Evolutionary conservation across 2,329 filamentous ascomycete genomes (phyloP), one percentile per base, ranked within the genome.

Genomic region (Penicillium hordei): DNA sequence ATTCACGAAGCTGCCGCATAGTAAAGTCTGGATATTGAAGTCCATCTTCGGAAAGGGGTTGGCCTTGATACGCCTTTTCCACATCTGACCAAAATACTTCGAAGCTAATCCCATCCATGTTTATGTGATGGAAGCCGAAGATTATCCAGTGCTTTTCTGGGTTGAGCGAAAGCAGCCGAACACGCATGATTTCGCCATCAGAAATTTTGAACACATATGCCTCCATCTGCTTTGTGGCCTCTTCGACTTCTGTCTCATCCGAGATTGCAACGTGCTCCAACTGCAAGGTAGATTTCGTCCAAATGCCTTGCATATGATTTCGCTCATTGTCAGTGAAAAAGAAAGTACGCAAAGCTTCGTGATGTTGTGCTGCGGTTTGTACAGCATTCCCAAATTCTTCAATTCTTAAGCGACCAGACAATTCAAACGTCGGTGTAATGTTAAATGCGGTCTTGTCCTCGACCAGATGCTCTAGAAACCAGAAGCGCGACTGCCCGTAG

Each of bases 61-160:
- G 17, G 59, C 71, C 68, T 1, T 67, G 68, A 64, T 83, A 83
- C 0, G 67, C 72, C 29, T 70, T 74, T n/a, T 79, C 70, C 3
- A 83, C 55, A 38, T 84, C 80, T 0, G 59, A 29, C 13, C 81
- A 55, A 19, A 84, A 68, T 2, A 82, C 60, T 10, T 78, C 61
- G 4, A 75, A 75, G 44, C 79, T 79, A 38, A 76, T 59, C 0
- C 78, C 80, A 59, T 85, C 82, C 72, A 84, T 75, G 34, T 73
- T 68, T 38, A 84, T 82, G 61, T 83, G 81, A 57, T 83, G 81
- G 45, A 72, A 74, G 1, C 69, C 69, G 5, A 84, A 46, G 0
- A 85, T 39, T 4, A 83, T 57, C 60, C 70, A 76, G 57, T 81
- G 76, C 1, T 60, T 52, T 0, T 66, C 68, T 1, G 66, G 58